Conservation (phyloP, 2,329 filamentous ascomycete species). For the Sclerotinia subarctica region DNA sequence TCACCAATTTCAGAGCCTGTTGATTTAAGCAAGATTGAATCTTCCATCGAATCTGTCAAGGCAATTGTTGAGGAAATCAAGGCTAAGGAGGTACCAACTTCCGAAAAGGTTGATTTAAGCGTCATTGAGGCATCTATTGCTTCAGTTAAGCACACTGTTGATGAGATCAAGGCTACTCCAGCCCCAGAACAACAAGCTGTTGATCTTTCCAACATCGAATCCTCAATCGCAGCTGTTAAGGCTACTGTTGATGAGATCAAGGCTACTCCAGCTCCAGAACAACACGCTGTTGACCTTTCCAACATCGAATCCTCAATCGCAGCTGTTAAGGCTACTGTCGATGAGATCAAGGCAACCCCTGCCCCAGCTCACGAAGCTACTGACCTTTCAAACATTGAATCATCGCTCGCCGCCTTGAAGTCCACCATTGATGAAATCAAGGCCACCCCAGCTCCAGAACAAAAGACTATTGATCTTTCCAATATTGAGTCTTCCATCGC, state of each 20-base stretch:
- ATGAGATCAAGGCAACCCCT: slow-evolving; percentile 29
- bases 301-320: slow-evolving; percentile 23
- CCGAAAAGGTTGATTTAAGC: slow-evolving; percentile 26
- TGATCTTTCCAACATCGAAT: slow-evolving; percentile 23
- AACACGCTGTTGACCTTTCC: slow-evolving; percentile 23
- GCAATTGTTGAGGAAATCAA: slow-evolving; percentile 27
- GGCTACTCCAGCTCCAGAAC: slow-evolving; percentile 18
- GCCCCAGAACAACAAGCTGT: slow-evolving; percentile 20
- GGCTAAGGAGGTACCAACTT: slow-evolving; percentile 20
- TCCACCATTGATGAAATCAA: slow-evolving; percentile 18
- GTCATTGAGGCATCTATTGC: slow-evolving; percentile 24
- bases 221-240: slow-evolving; percentile 8
- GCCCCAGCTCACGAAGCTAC: neutral
- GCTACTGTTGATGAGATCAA: slow-evolving; percentile 26
- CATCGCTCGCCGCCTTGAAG: slow-evolving; percentile 21
- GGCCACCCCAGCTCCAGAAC: slow-evolving; percentile 16
- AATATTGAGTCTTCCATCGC: too few species aligned
- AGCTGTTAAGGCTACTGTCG: slow-evolving; percentile 21
- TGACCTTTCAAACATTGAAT: slow-evolving; percentile 20
- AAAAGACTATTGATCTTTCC: too few species aligned
- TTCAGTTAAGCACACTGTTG: slow-evolving; percentile 23
- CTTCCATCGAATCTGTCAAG: slow-evolving; percentile 25
- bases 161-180: slow-evolving; percentile 19
- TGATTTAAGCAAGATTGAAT: slow-evolving; percentile 10
- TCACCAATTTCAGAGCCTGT: neutral